Conservation (phyloP, 306 rosid genomes). For the Adenanthera pavonina region DNA sequence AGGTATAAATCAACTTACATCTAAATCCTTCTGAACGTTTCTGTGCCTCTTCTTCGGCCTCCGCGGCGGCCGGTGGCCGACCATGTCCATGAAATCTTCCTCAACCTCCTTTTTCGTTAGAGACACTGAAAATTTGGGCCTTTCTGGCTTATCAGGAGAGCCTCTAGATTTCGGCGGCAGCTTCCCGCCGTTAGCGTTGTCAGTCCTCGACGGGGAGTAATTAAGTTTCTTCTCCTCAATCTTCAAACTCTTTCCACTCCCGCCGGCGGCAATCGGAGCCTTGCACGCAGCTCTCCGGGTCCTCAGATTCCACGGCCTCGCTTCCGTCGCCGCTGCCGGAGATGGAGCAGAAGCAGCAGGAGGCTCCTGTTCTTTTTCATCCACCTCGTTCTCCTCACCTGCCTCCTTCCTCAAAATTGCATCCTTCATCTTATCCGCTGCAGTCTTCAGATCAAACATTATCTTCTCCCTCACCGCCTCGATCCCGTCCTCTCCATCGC, state of each 20-base stretch:
- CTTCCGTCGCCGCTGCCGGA: constrained; percentile 27
- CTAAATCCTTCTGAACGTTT: constrained; percentile 65
- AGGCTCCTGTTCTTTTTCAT: constrained; percentile 16
- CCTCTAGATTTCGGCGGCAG: constrained; percentile 52
- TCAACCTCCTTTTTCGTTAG: constrained; percentile 72
- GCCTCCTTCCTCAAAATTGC: constrained; percentile 62
- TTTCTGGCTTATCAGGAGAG: constrained; percentile 52
- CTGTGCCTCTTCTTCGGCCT: constrained; percentile 71
- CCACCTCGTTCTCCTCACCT: constrained; percentile 24
- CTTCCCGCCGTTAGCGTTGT: constrained; percentile 40
- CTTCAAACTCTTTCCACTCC: constrained; percentile 49
- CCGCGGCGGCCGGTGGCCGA: constrained; percentile 68
- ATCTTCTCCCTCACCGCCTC: constrained; percentile 85
- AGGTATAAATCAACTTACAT: constrained; percentile 50
- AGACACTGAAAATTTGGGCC: constrained; percentile 52
- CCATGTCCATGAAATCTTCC: constrained; percentile 68
- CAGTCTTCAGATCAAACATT: constrained; percentile 80
- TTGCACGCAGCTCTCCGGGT: constrained; percentile 60
- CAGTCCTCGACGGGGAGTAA: constrained; percentile 59
- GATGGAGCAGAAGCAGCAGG: constrained; percentile 23
- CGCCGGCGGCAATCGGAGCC: constrained; percentile 50
- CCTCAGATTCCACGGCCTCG: constrained; percentile 81
- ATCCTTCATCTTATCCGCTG: constrained; percentile 67
- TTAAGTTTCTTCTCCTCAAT: constrained; percentile 59
- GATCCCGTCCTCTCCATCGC: constrained; percentile 65